phyloP scores from a whole-genome alignment of 192 early-diverging fungal species.

The Coemansia sp. region DNA sequence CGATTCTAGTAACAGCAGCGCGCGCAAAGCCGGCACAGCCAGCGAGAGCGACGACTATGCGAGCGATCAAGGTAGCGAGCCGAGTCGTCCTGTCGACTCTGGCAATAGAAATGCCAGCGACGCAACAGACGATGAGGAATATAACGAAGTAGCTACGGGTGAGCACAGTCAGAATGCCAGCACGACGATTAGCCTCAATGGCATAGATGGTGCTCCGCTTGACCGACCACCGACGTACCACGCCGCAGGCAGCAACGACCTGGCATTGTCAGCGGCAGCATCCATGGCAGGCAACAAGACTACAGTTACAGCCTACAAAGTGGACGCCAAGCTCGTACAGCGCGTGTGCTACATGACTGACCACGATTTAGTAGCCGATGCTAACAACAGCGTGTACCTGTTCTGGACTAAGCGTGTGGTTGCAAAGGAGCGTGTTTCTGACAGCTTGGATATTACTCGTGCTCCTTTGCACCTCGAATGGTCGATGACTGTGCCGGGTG shows the following conservation, averaged over 20 bases:
- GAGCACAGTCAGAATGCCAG: neutral
- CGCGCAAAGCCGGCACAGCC: neutral
- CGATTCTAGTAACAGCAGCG: neutral
- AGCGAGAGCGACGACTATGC: neutral
- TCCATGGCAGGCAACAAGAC: constrained; percentile 5
- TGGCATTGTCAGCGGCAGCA: neutral
- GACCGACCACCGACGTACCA: constrained; percentile 7
- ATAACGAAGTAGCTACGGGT: neutral
- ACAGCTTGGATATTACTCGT: neutral
- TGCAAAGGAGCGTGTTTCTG: neutral
- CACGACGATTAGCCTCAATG: neutral
- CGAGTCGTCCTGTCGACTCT: neutral
- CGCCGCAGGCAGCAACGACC: neutral
- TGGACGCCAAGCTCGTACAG: constrained; percentile 30
- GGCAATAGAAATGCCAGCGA: neutral
- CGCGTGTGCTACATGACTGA: constrained; percentile 21
- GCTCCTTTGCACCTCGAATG: neutral
- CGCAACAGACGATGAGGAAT: neutral
- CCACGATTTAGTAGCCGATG: constrained; percentile 21
- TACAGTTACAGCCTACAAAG: constrained; percentile 16
- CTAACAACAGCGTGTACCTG: constrained; percentile 19
- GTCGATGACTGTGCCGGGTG: constrained; percentile 5
- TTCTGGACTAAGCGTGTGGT: constrained; percentile 34
- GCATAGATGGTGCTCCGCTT: neutral
- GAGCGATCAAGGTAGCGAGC: neutral